Base-by-base conservation (phyloP, 2,329 filamentous ascomycete genomes). In the Geosmithia flava region DNA sequence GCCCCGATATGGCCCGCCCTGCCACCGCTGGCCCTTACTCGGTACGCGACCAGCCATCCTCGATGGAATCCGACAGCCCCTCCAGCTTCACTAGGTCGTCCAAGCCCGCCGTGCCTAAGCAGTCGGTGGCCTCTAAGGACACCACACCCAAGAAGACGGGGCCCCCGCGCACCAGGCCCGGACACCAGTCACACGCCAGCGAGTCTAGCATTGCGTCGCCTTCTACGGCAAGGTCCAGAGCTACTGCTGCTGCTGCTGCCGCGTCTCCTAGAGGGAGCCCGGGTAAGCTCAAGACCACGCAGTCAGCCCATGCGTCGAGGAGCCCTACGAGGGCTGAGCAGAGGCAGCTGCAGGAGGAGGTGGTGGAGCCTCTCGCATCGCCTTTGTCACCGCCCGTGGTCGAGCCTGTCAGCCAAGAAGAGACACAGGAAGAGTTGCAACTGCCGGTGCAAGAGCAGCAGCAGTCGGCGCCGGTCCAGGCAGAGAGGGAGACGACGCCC, bases 21-120 rank as follows among this genome's bases (percentile, higher is more conserved):
- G 80, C 80, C 13, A 83, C 80, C 13, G 80, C 80, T 11, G 80
- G 80, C 0, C 80, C 80, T 0, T 83, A 83, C 58, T 83, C 80
- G 19, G 72, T 80, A 10, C 68, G 80, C 53, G 69, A 69, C n/a
- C 73, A 75, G 15, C 56, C 65, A 3, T 50, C 54, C 3, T 53
- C 52, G 5, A 44, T 63, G 27, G 64, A 66, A 40, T 48, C 55
- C 15, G 59, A 55, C 30, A 78, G 75, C 53, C 75, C 75, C 2
- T 71, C 74, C 43, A 66, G 58, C 41, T 53, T 62, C 20, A 74
- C 65, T 54, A 57, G 23, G 23, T 8, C 23, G 23, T 27, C 68
- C 17, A 80, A 72, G 60, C 58, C 64, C 3, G 62, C 65, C 44
- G 74, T 72, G 6, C 69, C 77, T 1, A 78, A 71, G 57, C 42